Conservation (phyloP, 2,329 filamentous ascomycete species). For the Bipolaris cookei region DNA sequence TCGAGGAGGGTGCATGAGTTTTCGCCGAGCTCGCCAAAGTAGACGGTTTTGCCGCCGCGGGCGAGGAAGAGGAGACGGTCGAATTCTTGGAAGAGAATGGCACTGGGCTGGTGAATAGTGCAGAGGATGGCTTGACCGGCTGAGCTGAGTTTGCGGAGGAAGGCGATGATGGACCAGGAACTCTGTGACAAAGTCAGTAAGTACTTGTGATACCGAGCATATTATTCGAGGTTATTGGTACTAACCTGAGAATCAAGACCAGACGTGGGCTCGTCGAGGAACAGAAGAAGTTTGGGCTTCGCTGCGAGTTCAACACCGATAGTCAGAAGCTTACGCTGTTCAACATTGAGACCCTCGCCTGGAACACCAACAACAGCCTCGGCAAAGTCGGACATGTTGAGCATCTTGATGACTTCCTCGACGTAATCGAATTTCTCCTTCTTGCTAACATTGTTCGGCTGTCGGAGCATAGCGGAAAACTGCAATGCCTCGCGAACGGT, state of each 20-base stretch:
- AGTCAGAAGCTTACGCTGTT: slow-evolving; percentile 72
- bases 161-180: slow-evolving; percentile 67
- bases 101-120: slow-evolving; percentile 56
- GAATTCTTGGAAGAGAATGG: slow-evolving; percentile 55
- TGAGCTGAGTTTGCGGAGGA: slow-evolving; percentile 66
- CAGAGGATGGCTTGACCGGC: slow-evolving; percentile 55
- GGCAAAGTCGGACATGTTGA: slow-evolving; percentile 71
- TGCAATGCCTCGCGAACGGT: slow-evolving; percentile 48
- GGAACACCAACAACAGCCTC: slow-evolving; percentile 69
- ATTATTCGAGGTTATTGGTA: background rate
- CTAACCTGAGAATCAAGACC: slow-evolving; percentile 64
- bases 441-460: slow-evolving; percentile 60
- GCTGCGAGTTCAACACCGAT: slow-evolving; percentile 76
- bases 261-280: slow-evolving; percentile 65
- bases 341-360: slow-evolving; percentile 69
- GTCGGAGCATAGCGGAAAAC: slow-evolving; percentile 50
- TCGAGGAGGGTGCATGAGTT: slow-evolving; percentile 51
- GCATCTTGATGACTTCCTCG: slow-evolving; percentile 69
- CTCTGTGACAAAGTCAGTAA: slow-evolving; percentile 44
- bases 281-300: slow-evolving; percentile 67
- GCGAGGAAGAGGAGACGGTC: slow-evolving; percentile 54
- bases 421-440: slow-evolving; percentile 67
- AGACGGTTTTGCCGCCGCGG: slow-evolving; percentile 54
- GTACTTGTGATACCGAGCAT: background rate
- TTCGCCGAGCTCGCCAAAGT: slow-evolving; percentile 56